Evolutionary conservation across 2,329 filamentous ascomycete species (phyloP).

Genomic region (Endothia cerciana): DNA sequence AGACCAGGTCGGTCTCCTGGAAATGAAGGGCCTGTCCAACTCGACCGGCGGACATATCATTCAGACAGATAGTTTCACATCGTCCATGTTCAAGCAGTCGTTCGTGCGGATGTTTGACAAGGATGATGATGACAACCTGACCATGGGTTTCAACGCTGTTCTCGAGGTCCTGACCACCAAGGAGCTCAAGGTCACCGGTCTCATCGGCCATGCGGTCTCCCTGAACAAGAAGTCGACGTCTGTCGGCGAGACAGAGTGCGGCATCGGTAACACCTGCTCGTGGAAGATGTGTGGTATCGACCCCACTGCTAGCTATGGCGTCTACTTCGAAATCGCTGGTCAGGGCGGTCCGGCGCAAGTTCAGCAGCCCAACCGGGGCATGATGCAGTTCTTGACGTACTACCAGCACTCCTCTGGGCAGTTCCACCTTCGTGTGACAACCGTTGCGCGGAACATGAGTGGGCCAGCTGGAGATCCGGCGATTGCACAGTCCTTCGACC

Average conservation of each 20-base stretch:
- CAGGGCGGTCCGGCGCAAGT: conserved; percentile 86
- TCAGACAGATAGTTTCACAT: conserved; percentile 95
- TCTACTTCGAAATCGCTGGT: conserved; percentile 97
- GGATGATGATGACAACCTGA: conserved; percentile 88
- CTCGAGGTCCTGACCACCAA: conserved; percentile 96
- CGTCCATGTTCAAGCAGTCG: conserved; percentile 99
- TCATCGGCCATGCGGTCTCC: conserved; percentile 95
- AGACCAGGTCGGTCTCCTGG: conserved; percentile 93
- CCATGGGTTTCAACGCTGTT: conserved; percentile 98
- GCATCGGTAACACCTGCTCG: conserved; percentile 96
- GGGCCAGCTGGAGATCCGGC: conserved; percentile 93
- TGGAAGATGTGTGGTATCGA: conserved; percentile 99
- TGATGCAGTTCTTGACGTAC: conserved; percentile 98
- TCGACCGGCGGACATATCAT: conserved; percentile 98
- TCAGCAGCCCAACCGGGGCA: conserved; percentile 85
- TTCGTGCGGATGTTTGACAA: conserved; percentile 98
- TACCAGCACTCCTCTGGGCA: conserved; percentile 97
- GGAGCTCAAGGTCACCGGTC: conserved; percentile 94
- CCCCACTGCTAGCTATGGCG: conserved; percentile 87
- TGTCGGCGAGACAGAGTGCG: conserved; percentile 96
- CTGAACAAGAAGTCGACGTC: conserved; percentile 98
- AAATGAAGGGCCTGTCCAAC: conserved; percentile 98
- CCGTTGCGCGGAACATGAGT: conserved; percentile 86
- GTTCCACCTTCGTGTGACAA: conserved; percentile 94
- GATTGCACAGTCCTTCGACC: conserved; percentile 95